phyloP scores from a whole-genome alignment of 2,329 filamentous ascomycete genomes.

The Aspergillus cejpii region DNA sequence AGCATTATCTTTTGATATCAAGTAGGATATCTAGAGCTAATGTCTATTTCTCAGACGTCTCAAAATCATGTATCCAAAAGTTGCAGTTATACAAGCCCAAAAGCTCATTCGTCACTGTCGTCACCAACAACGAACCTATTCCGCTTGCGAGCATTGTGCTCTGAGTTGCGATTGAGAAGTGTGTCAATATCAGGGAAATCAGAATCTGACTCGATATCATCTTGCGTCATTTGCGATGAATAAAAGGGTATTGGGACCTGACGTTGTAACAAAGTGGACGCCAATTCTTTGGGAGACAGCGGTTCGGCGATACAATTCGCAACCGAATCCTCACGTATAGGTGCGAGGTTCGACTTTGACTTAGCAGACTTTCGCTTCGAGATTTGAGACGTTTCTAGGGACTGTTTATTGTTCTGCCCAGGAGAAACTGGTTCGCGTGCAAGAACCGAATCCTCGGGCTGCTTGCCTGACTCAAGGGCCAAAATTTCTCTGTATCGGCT shows the following conservation, averaged over 20 bases:
- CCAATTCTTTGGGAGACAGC: slow-evolving; percentile 9
- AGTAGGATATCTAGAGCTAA: neutral
- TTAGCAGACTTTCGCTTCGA: neutral
- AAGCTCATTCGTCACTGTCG: slow-evolving; percentile 24
- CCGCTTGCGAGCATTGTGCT: slow-evolving; percentile 14
- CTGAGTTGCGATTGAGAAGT: slow-evolving; percentile 17
- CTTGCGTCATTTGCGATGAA: slow-evolving; percentile 16
- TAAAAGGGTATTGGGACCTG: slow-evolving; percentile 13
- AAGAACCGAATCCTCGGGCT: slow-evolving; percentile 8
- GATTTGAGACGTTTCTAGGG: neutral
- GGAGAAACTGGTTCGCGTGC: neutral
- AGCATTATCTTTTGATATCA: neutral
- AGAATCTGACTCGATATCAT: slow-evolving; percentile 21
- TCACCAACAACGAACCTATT: slow-evolving; percentile 24
- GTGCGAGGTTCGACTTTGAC: neutral
- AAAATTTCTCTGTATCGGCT: slow-evolving; percentile 28
- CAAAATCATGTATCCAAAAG: slow-evolving; percentile 4
- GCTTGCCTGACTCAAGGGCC: slow-evolving; percentile 18
- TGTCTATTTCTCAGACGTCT: neutral
- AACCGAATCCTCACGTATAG: neutral
- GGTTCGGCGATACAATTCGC: slow-evolving; percentile 4
- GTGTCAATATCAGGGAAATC: slow-evolving; percentile 26
- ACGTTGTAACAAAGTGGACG: slow-evolving; percentile 13
- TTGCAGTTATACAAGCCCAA: slow-evolving; percentile 4
- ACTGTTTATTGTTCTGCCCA: neutral